Evolutionary conservation across 164 flowering plant species (phyloP).

Genomic region (Santalum album): DNA sequence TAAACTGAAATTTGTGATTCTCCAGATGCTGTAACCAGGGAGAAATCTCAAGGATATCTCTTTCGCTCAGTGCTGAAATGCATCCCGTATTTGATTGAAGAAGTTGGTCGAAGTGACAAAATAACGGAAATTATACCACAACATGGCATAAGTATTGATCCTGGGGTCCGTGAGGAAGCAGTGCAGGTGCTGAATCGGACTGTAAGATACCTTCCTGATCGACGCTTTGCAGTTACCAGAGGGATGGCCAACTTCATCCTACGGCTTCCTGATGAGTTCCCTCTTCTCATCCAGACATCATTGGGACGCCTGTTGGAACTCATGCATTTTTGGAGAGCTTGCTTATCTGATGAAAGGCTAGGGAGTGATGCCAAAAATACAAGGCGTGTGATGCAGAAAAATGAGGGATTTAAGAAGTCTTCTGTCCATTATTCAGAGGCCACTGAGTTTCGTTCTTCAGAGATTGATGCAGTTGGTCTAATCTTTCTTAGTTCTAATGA

Average conservation of each 20-base stretch:
- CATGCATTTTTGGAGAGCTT: conserved; percentile 93
- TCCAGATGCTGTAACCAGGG: conserved; percentile 88
- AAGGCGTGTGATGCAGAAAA: conserved; percentile 32
- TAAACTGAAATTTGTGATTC: conserved; percentile 8
- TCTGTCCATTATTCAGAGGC: conserved; percentile 50
- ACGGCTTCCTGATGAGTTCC: conserved; percentile 88
- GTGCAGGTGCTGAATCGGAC: conserved; percentile 85
- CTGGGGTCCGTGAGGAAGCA: conserved; percentile 99
- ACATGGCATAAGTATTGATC: conserved; percentile 96
- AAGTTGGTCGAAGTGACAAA: conserved; percentile 91
- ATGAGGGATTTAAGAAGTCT: conserved; percentile 40
- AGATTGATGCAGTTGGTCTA: conserved; percentile 96
- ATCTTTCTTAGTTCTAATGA: conserved; percentile 92
- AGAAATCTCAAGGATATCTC: conserved; percentile 90
- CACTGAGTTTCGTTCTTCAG: conserved; percentile 74
- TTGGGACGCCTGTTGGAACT: conserved; percentile 89
- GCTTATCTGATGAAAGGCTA: conserved; percentile 60
- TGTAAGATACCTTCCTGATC: conserved; percentile 81
- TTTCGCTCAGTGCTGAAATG: conserved; percentile 94
- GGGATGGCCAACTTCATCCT: conserved; percentile 94
- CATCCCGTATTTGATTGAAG: conserved; percentile 93
- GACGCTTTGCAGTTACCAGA: conserved; percentile 94
- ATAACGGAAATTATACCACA: conserved; percentile 96
- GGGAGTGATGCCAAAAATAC: conserved; percentile 37
- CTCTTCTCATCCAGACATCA: conserved; percentile 95